Evolutionary conservation across 331 rosid species (phyloP), one percentile per base, ranked within the genome.

Genomic region (Stylosanthes scabra): DNA sequence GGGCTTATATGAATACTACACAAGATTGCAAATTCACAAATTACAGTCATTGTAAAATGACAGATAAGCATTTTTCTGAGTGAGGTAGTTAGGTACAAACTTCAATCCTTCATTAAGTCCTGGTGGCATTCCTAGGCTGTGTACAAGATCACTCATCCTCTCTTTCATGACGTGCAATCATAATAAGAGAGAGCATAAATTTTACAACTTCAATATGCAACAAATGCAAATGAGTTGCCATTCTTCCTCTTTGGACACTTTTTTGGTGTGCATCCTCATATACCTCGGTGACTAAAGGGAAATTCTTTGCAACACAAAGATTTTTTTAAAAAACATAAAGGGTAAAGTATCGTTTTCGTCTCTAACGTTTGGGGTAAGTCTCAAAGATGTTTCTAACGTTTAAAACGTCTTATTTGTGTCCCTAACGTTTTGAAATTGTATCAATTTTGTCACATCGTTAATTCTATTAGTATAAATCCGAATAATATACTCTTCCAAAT

Each of bases 191-290:
- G 59, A 37, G 9, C 47, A 74, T 61, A 20, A 59, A 54, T 66
- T 57, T 20, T 27, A 39, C 63, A 25, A 74, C 45, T 46, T 64
- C 69, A 68, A 55, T 37, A 59, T 27, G 27, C 68, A 63, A 66
- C 20, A 78, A 46, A 68, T 59, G 52, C 68, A 58, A 14, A 28
- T 10, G 40, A 61, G 47, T 51, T 68, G 39, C 15, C 78, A 72
- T 46, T 77, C 5, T 58, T 28, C 14, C 27, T 50, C 7, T 13
- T 50, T 11, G 81, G 37, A 88, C 95, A 74, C 96, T 89, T 84
- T 93, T 93, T 86, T 89, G 88, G 60, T 90, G 90, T 57, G 98
- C 98, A 54, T 93, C 95, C 71, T 82, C 84, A 83, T 91, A 91
- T 49, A 97, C 98, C 75, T 93, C 98, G 1, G 94, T 88, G 70